These are phyloP conservation scores for Solanum ossicruentum DNA, from an alignment of 257 asterid species.

Conservation along the genomic window DNA sequence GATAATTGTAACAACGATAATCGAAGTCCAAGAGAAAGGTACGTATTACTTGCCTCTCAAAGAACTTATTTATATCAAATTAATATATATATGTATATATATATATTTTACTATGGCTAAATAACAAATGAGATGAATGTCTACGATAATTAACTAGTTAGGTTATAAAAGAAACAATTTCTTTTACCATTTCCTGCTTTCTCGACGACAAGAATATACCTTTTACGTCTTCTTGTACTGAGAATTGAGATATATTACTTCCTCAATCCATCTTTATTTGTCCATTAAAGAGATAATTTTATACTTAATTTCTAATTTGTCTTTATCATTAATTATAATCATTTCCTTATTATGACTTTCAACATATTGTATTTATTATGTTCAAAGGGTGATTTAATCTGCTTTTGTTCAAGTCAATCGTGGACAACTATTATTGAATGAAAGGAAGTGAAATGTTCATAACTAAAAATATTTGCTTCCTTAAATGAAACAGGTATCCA, in stretches of 20 bases:
- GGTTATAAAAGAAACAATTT: neutral
- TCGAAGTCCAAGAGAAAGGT: slow-evolving; percentile 4
- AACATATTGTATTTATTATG: too few relatives aligned
- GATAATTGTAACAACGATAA: slow-evolving; percentile 67
- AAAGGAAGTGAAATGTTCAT: too few relatives aligned
- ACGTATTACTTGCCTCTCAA: neutral
- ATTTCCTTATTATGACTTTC: too few relatives aligned
- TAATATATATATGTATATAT: neutral
- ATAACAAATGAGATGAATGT: neutral
- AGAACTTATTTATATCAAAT: neutral
- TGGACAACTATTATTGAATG: too few relatives aligned
- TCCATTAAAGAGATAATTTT: too few relatives aligned
- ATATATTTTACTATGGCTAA: neutral
- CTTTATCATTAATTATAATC: too few relatives aligned
- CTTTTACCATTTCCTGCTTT: neutral
- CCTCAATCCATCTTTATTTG: too few relatives aligned
- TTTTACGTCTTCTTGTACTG: neutral
- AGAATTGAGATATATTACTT: too few relatives aligned
- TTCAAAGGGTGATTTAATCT: too few relatives aligned
- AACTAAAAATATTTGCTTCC: neutral
- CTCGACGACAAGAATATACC: neutral
- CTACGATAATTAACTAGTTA: neutral
- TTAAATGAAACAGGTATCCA: slow-evolving; percentile 39
- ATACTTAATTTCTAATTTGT: too few relatives aligned
- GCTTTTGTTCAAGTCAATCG: too few relatives aligned